A percentile compares a stretch with the other conserved stretches of the same genome.
These are phyloP conservation scores for Aspergillus tubingensis DNA, from an alignment of 2,329 filamentous ascomycete genomes.

Conservation along the genomic window DNA sequence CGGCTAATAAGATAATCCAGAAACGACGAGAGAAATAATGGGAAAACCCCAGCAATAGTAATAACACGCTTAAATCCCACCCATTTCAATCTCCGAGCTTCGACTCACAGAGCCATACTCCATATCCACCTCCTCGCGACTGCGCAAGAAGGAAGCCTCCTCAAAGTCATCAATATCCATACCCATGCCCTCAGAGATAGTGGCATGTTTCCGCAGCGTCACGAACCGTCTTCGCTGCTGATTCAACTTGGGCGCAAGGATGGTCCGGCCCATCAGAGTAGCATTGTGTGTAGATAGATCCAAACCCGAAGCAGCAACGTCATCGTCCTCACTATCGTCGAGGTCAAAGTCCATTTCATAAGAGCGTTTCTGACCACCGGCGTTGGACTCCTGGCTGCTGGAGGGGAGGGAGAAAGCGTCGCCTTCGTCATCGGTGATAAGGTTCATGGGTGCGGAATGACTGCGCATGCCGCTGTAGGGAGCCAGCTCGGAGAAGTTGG, in stretches of 20 bases:
- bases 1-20: neutral
- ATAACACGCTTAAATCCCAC: conserved; percentile 29
- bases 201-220: conserved; percentile 13
- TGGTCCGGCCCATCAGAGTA: conserved; percentile 31
- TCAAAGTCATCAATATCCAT: conserved; percentile 48
- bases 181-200: conserved; percentile 4
- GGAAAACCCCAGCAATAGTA: too few species aligned
- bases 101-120: conserved; percentile 21
- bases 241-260: conserved; percentile 36
- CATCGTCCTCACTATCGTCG: conserved; percentile 35
- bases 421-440: conserved; percentile 37
- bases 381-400: conserved; percentile 42
- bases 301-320: neutral
- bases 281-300: conserved; percentile 4
- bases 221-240: conserved; percentile 31
- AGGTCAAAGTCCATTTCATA: conserved; percentile 28
- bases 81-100: conserved; percentile 32
- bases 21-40: neutral
- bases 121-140: conserved; percentile 43
- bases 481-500: conserved; percentile 61
- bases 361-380: conserved; percentile 47
- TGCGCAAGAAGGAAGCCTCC: conserved; percentile 47
- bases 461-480: conserved; percentile 83
- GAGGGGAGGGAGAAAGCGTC: conserved; percentile 44
- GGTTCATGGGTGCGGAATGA: conserved; percentile 47